Evolutionary conservation across 768 basidiomycete species (phyloP), one percentile per base, ranked within the genome.

Genomic region (Sutorius australiensis): DNA sequence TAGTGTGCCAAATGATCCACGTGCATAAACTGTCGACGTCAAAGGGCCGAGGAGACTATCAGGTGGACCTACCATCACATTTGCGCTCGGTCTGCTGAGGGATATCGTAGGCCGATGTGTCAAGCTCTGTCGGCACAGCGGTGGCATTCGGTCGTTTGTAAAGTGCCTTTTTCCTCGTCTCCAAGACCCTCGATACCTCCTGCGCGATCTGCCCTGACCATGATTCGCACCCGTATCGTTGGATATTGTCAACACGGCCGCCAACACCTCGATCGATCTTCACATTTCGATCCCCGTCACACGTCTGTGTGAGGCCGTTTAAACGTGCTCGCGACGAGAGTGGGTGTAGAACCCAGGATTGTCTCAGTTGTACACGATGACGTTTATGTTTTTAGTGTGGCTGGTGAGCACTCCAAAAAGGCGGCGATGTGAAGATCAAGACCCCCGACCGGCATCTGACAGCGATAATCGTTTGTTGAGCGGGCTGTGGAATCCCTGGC

Each of bases 41-140:
- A 24, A 24, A 24, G 24, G 24, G 24, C 24, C 2, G 24, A 24
- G 24, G 24, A 24, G 4, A 24, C 24, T 24, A 24, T 85, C 90
- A 1, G 93, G 93, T 1, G 93, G 93, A 2, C 85, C 86, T 9
- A 93, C 93, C 0, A 80, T 83, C 46, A 92, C 91, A 2, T 94
- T 93, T 66, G 84, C 85, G 0, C 72, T 95, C 1, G 89, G 87
- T 0, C 66, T 92, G 24, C 72, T 94, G 53, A 92, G 95, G 61
- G 92, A 92, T 56, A 80, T 93, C 45, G 80, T 91, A 13, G 86
- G 84, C 6, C 69, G 83, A 1, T 80, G 84, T 53, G 75, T 79
- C 19, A 77, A 75, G 57, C 68, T 72, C 3, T 73, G 76, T 9
- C 67, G 81, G 12, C 54, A 51, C n/a, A 64, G 65, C 8, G 79